Conservation (phyloP, 108 stramenopile genomes). For the Conticribra weissflogii region DNA sequence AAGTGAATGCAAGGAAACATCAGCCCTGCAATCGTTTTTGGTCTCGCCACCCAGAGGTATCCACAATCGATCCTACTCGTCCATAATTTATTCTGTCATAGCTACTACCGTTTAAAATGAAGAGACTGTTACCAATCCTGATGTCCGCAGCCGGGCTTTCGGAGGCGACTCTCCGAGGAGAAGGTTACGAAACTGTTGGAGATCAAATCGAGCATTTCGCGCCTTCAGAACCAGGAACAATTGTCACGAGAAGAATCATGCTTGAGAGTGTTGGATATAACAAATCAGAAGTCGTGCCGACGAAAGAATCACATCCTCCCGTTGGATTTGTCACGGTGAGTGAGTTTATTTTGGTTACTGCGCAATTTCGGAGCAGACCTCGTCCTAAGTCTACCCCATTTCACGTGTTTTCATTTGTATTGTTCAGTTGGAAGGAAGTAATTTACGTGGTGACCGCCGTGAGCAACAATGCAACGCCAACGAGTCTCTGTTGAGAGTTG, state of each 20-base stretch:
- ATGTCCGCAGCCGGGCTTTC: neutral
- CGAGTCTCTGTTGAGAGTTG: conserved; percentile 3
- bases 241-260: neutral
- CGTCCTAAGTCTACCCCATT: neutral
- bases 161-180: conserved; percentile 8
- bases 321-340: neutral
- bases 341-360: too few relatives aligned
- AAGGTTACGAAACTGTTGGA: conserved; percentile 20
- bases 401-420: neutral
- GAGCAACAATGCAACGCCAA: conserved; percentile 11
- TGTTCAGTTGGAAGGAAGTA: neutral
- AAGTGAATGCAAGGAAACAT: too few relatives aligned
- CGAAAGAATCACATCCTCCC: neutral
- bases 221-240: neutral
- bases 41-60: too few relatives aligned
- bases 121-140: neutral
- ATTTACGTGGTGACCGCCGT: conserved; percentile 1
- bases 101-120: too few relatives aligned
- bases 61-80: too few relatives aligned
- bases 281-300: neutral
- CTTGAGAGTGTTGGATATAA: neutral
- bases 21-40: too few relatives aligned
- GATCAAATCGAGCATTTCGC: conserved; percentile 27
- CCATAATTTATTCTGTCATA: too few relatives aligned
- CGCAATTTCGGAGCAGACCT: neutral